Conservation (phyloP, 768 basidiomycete species). For the Suillus placidus region DNA sequence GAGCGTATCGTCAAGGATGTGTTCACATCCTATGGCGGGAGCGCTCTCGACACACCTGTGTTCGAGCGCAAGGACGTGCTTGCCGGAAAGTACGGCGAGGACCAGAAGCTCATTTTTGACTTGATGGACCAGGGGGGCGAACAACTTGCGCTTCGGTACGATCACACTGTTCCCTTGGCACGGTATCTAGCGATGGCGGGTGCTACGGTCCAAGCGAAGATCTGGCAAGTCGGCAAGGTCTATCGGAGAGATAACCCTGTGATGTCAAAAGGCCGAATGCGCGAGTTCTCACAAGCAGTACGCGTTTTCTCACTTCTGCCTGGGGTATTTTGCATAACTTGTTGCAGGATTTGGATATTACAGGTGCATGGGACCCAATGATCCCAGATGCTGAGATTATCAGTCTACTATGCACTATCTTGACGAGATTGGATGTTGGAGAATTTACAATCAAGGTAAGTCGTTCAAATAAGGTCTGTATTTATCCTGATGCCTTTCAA, state of each 20-base stretch:
- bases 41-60: slow-evolving; percentile 95
- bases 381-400: slow-evolving; percentile 95
- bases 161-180: slow-evolving; percentile 96
- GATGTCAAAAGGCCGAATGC: slow-evolving; percentile 97
- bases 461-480: neutral
- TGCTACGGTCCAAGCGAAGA: slow-evolving; percentile 75
- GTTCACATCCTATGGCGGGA: slow-evolving; percentile 88
- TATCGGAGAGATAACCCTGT: slow-evolving; percentile 96
- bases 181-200: slow-evolving; percentile 95
- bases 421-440: slow-evolving; percentile 84
- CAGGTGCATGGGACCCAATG: slow-evolving; percentile 93
- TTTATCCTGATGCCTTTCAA: slow-evolving; percentile 8
- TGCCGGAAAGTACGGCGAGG: slow-evolving; percentile 97
- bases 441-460: slow-evolving; percentile 91
- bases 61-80: slow-evolving; percentile 97
- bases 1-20: slow-evolving; percentile 85
- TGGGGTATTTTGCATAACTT: neutral
- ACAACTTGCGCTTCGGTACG: slow-evolving; percentile 90
- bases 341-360: slow-evolving; percentile 90
- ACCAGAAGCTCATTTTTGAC: slow-evolving; percentile 96
- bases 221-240: slow-evolving; percentile 99
- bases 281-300: slow-evolving; percentile 97
- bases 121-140: slow-evolving; percentile 98
- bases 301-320: slow-evolving; percentile 25
- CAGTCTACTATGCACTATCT: slow-evolving; percentile 76